These are phyloP conservation scores for Nicotiana benthamiana DNA, from an alignment of 257 asterid species.

Conservation along the genomic window DNA sequence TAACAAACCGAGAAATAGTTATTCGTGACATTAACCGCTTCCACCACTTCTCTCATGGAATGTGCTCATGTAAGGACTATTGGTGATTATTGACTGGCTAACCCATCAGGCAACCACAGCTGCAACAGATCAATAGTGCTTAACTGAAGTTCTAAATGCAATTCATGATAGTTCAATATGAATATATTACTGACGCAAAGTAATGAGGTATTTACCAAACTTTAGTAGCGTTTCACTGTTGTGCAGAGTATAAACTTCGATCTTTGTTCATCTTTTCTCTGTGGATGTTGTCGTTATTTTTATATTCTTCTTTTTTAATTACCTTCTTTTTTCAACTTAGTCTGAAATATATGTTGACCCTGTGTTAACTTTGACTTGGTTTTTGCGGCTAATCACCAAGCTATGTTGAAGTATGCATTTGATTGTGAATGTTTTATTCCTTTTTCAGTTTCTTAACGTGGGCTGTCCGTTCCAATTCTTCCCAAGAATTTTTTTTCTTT, in stretches of 20 bases:
- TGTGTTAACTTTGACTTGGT: not conserved
- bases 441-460: not conserved
- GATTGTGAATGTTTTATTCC: not conserved
- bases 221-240: not conserved
- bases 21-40: slow-evolving; percentile 58
- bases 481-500: not conserved
- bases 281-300: not conserved
- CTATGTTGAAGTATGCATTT: not conserved
- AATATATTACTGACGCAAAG: not conserved
- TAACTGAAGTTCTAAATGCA: slow-evolving; percentile 5
- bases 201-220: not conserved
- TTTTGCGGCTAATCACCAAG: not conserved
- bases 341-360: not conserved
- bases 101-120: not conserved
- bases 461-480: not conserved
- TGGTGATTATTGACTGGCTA: slow-evolving; percentile 40
- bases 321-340: not conserved
- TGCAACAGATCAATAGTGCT: not conserved
- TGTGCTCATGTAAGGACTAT: slow-evolving; percentile 69
- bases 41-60: slow-evolving; percentile 60
- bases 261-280: not conserved
- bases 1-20: slow-evolving; percentile 45
- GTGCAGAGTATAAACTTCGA: not conserved
- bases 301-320: not conserved
- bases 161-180: not conserved